Percentiles rank a stretch among this genome's conserved stretches.
Evolutionary conservation across 2,329 filamentous ascomycete species (phyloP).

Genomic region (Hymenoscyphus fraxineus): DNA sequence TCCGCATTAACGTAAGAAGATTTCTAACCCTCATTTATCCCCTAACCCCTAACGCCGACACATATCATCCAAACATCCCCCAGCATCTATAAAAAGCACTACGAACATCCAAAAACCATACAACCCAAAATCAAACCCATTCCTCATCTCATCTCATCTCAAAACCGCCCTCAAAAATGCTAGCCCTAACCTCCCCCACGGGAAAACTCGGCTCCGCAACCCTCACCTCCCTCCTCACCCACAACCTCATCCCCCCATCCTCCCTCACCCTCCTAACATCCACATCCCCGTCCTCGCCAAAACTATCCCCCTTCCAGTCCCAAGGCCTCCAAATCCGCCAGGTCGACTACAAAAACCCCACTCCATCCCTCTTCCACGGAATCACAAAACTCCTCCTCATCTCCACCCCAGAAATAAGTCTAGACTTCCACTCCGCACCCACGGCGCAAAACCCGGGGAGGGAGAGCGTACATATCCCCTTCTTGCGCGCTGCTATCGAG

Average conservation of each 20-base stretch:
- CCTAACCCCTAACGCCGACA: not conserved
- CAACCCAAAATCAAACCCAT: not conserved
- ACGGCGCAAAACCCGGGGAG: slow-evolving; percentile 12
- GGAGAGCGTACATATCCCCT: slow-evolving; percentile 15
- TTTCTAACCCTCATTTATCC: not conserved
- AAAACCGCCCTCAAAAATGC: slow-evolving; percentile 12
- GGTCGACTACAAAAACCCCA: slow-evolving; percentile 19
- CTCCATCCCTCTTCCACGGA: slow-evolving; percentile 13
- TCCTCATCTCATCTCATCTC: not conserved
- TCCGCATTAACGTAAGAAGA: no score
- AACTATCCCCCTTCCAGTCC: slow-evolving; percentile 35
- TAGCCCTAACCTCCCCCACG: slow-evolving; percentile 22
- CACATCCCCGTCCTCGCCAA: slow-evolving; percentile 27
- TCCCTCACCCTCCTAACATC: slow-evolving; percentile 24
- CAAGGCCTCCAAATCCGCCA: slow-evolving; percentile 20
- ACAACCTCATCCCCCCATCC: slow-evolving; percentile 18
- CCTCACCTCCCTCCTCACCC: slow-evolving; percentile 19
- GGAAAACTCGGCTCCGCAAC: slow-evolving; percentile 24
- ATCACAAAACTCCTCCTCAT: slow-evolving; percentile 35
- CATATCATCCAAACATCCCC: not conserved
- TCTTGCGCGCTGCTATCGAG: slow-evolving; percentile 29
- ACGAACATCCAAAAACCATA: not conserved
- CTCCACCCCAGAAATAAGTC: slow-evolving; percentile 29
- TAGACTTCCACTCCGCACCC: slow-evolving; percentile 41
- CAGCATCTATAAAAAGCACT: no score